Evolutionary conservation across 345 rosid species (phyloP).

Genomic region (Aquilaria sinensis): DNA sequence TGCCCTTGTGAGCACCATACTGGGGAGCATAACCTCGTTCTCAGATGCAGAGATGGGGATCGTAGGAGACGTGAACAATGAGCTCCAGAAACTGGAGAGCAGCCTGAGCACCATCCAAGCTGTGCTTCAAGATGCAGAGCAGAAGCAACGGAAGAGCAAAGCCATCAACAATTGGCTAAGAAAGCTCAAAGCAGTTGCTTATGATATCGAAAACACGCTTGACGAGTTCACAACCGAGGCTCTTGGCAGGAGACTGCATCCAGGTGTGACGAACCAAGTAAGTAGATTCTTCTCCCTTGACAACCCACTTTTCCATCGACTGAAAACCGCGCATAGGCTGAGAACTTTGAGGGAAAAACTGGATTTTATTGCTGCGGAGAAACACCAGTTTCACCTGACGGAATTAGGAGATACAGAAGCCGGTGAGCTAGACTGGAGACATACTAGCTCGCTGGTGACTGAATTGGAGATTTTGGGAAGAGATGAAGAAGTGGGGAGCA

Average conservation of each 20-base stretch:
- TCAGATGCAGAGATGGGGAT: background rate
- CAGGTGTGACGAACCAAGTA: background rate
- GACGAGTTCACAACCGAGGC: slow-evolving; percentile 5
- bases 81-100: background rate
- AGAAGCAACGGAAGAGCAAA: slow-evolving; percentile 6
- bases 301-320: too few species aligned
- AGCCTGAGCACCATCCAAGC: slow-evolving; percentile 5
- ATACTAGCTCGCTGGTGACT: too few species aligned
- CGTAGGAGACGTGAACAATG: background rate
- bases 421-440: too few species aligned
- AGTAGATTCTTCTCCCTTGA: background rate
- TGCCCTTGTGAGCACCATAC: background rate
- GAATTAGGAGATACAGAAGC: too few species aligned
- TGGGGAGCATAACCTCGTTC: background rate
- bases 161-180: slow-evolving; percentile 6
- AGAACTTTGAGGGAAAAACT: too few species aligned
- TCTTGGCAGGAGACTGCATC: background rate
- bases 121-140: slow-evolving; percentile 9
- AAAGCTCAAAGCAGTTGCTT: slow-evolving; percentile 1
- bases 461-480: too few species aligned
- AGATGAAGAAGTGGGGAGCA: too few species aligned
- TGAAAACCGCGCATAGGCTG: too few species aligned
- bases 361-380: too few species aligned
- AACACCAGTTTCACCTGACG: too few species aligned
- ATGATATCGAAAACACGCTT: slow-evolving; percentile 3